These are phyloP conservation scores for Trichoderma koningiopsis DNA, from an alignment of 2,329 filamentous ascomycete genomes.

Conservation along the genomic window DNA sequence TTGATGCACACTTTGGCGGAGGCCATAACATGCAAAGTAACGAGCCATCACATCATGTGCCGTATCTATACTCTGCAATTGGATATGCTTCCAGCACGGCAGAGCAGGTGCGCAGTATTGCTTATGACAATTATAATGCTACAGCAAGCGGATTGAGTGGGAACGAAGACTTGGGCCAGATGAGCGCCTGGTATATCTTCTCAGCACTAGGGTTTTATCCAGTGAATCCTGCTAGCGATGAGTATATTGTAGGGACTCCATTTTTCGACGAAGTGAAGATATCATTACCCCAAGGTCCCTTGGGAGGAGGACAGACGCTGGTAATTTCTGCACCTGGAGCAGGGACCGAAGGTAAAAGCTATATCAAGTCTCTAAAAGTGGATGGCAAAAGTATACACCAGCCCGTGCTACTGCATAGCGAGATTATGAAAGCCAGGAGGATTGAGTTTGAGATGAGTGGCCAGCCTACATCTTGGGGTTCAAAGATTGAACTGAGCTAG, in stretches of 20 bases:
- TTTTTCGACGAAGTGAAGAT: constrained; percentile 50
- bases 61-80: constrained; percentile 49
- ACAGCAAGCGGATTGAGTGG: constrained; percentile 49
- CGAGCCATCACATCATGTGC: constrained; percentile 51
- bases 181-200: constrained; percentile 54
- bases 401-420: constrained; percentile 44
- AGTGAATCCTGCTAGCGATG: constrained; percentile 47
- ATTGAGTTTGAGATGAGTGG: constrained; percentile 51
- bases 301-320: constrained; percentile 32
- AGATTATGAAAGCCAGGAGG: constrained; percentile 43
- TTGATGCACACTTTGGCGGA: constrained; percentile 48
- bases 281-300: constrained; percentile 38
- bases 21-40: constrained; percentile 52
- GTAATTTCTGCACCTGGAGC: constrained; percentile 47
- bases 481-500: not conserved
- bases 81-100: constrained; percentile 44
- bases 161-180: constrained; percentile 53
- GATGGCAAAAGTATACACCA: constrained; percentile 41
- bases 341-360: constrained; percentile 39
- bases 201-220: constrained; percentile 52
- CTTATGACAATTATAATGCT: constrained; percentile 45
- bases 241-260: constrained; percentile 49
- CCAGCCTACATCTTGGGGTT: constrained; percentile 35
- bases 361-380: constrained; percentile 44
- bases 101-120: constrained; percentile 36